Conservation (phyloP, 148 eudicot species). For the Pharnaceum exiguum region DNA sequence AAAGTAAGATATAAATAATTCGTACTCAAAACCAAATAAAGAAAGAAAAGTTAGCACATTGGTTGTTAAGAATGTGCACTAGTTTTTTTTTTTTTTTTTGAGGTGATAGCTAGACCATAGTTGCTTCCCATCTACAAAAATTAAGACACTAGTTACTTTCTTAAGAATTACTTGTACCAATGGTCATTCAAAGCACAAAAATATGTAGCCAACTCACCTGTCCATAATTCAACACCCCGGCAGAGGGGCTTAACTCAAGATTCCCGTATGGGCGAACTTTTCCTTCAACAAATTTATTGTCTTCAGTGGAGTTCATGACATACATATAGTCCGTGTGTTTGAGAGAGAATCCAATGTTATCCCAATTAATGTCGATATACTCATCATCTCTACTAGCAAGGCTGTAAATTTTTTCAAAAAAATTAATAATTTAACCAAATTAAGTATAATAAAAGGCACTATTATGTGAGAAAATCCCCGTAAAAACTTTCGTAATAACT, state of each 20-base stretch:
- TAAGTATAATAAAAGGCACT: neutral
- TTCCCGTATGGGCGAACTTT: slow-evolving; percentile 34
- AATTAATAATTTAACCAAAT: neutral
- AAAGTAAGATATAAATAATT: no score
- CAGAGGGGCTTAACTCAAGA: slow-evolving; percentile 32
- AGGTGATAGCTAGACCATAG: no score
- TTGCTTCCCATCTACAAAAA: neutral
- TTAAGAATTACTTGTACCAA: neutral
- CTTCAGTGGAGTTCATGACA: slow-evolving; percentile 24
- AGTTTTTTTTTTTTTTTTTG: no score
- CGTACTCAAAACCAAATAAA: no score
- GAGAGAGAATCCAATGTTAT: slow-evolving; percentile 23
- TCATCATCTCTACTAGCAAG: slow-evolving; percentile 1
- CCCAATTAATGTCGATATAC: slow-evolving; percentile 23
- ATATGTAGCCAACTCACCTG: slow-evolving; percentile 20
- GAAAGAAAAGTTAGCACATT: no score
- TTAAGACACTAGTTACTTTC: neutral
- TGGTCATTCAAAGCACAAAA: neutral
- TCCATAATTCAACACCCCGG: slow-evolving; percentile 43
- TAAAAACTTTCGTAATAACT: no score
- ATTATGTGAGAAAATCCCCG: neutral
- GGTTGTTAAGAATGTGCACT: no score
- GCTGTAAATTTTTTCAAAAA: neutral
- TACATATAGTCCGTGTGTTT: slow-evolving; percentile 36
- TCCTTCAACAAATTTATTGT: slow-evolving; percentile 20